phyloP scores from a whole-genome alignment of 495 filamentous ascomycete species.

The Cercophora newfieldiana region DNA sequence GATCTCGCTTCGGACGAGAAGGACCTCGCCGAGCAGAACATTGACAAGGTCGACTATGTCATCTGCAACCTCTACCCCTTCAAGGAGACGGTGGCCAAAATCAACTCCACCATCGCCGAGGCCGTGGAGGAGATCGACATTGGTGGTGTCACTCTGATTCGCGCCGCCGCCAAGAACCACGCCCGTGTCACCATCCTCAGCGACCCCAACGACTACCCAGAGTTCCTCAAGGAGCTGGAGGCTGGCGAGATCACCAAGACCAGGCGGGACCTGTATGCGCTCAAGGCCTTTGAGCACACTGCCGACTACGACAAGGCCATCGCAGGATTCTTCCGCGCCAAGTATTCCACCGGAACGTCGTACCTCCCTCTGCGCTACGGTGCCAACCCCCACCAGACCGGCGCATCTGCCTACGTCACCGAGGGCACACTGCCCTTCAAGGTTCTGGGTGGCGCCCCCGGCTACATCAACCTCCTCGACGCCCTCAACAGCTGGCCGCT shows the following conservation, averaged over 20 bases:
- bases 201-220: constrained; percentile 88
- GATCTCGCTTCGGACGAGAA: constrained; percentile 91
- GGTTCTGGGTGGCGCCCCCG: constrained; percentile 87
- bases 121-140: constrained; percentile 99
- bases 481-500: constrained; percentile 95
- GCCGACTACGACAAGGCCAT: constrained; percentile 95
- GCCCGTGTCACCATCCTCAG: constrained; percentile 90
- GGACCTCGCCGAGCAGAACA: constrained; percentile 94
- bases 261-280: constrained; percentile 80
- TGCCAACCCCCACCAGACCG: constrained; percentile 96
- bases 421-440: constrained; percentile 86
- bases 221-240: constrained; percentile 87
- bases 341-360: constrained; percentile 85
- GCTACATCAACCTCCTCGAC: constrained; percentile 96
- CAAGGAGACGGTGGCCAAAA: constrained; percentile 94
- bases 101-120: constrained; percentile 93
- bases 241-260: constrained; percentile 80
- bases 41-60: constrained; percentile 95
- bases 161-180: constrained; percentile 98
- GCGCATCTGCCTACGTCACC: constrained; percentile 76
- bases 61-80: constrained; percentile 99
- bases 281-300: constrained; percentile 99
- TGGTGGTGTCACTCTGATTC: constrained; percentile 92
- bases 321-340: constrained; percentile 94
- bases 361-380: constrained; percentile 89